phyloP scores from a whole-genome alignment of 164 flowering plant species.

The Vitis rotundifolia region DNA sequence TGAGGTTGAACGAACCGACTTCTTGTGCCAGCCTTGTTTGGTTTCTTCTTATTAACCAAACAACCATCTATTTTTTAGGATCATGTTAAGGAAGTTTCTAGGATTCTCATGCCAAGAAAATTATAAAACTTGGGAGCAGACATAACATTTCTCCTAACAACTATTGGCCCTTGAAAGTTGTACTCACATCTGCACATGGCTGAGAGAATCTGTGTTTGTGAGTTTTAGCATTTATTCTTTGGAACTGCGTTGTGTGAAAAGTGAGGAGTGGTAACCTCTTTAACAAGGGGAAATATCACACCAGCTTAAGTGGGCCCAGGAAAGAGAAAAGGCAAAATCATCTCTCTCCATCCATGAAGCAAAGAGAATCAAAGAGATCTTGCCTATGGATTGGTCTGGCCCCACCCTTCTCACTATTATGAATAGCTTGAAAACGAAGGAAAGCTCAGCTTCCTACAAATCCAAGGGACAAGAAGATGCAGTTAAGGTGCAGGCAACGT shows the following conservation, averaged over 20 bases:
- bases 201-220: conserved; percentile 21
- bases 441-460: conserved; percentile 14
- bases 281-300: conserved; percentile 7
- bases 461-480: conserved; percentile 21
- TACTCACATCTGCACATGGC: not conserved
- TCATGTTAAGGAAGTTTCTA: not conserved
- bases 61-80: not conserved
- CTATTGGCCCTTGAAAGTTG: not conserved
- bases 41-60: not conserved
- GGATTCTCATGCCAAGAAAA: not conserved
- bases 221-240: conserved; percentile 15
- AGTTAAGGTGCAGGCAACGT: conserved; percentile 5
- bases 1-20: not conserved
- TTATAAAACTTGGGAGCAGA: not conserved
- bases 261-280: not conserved
- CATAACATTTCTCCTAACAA: not conserved
- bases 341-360: conserved; percentile 36
- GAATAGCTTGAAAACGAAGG: conserved; percentile 28
- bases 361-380: conserved; percentile 51
- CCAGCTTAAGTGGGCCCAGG: conserved; percentile 29
- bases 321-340: conserved; percentile 37
- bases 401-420: conserved; percentile 24
- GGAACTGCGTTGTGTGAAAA: conserved; percentile 13
- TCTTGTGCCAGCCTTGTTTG: not conserved
- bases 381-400: conserved; percentile 35